A percentile compares a stretch with the other conserved stretches of the same genome.
Conservation (phyloP, 1,284 basidiomycete genomes). For the Heterobasidion annosum region DNA sequence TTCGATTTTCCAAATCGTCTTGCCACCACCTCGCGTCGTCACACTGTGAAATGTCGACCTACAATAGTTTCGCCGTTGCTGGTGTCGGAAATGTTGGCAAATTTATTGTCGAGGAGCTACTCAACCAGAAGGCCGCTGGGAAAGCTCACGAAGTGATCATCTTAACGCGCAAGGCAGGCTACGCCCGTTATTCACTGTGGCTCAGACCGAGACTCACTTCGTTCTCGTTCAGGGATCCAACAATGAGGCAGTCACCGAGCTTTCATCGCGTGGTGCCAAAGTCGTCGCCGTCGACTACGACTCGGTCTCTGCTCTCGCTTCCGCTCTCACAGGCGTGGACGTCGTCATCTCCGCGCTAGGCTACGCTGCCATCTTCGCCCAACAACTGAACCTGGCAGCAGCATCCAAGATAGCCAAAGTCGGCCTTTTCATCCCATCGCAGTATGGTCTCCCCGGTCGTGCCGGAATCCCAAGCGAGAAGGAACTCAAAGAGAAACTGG, state of each 20-base stretch:
- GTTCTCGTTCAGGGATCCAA: neutral
- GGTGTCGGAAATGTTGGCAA: slow-evolving; percentile 16
- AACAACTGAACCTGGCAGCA: neutral
- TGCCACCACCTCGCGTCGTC: neutral
- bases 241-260: neutral
- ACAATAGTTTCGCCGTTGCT: slow-evolving; percentile 15
- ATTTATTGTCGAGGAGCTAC: slow-evolving; percentile 15
- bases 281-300: neutral
- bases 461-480: neutral
- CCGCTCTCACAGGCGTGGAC: neutral
- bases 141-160: slow-evolving; percentile 6
- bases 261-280: neutral
- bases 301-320: neutral
- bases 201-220: too few species aligned
- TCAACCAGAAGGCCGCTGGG: slow-evolving; percentile 12
- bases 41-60: neutral
- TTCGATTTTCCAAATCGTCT: too few species aligned
- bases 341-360: neutral
- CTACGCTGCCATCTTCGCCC: neutral
- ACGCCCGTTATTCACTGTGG: too few species aligned
- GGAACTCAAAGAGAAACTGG: neutral
- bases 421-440: neutral
- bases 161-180: slow-evolving; percentile 9
- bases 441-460: neutral
- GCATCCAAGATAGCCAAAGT: neutral